Conservation (phyloP, 345 rosid species). For the Syzygium aqueum region DNA sequence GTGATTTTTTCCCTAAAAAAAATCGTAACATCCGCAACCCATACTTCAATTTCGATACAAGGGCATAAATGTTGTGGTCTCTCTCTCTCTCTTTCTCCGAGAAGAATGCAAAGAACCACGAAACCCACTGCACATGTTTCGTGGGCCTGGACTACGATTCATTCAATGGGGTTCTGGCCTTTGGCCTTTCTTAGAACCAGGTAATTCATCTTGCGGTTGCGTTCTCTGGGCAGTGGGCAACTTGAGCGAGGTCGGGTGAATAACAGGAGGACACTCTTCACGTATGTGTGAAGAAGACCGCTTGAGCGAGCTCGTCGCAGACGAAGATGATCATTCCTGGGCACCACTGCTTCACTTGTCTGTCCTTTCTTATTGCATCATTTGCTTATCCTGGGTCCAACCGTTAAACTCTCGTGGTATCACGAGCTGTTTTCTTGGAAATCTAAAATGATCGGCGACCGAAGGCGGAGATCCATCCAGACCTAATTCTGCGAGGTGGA, state of each 20-base stretch:
- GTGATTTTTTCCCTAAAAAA: too few species aligned
- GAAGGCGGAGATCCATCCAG: neutral
- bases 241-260: neutral
- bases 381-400: neutral
- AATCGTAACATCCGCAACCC: neutral
- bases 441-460: neutral
- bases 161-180: neutral
- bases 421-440: neutral
- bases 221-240: too few species aligned
- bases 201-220: too few species aligned
- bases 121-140: neutral
- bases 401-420: neutral
- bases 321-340: constrained; percentile 2
- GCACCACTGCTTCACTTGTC: neutral
- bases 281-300: neutral
- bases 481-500: neutral
- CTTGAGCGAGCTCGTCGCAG: neutral
- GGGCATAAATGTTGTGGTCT: neutral
- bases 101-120: neutral
- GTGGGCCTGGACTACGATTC: neutral
- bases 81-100: neutral
- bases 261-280: neutral
- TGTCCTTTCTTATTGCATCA: neutral
- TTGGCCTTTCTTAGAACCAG: neutral
- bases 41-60: neutral